Percentiles rank a stretch among this genome's conserved stretches.
Conservation (phyloP, 2,329 filamentous ascomycete genomes). For the Didymella lethalis region DNA sequence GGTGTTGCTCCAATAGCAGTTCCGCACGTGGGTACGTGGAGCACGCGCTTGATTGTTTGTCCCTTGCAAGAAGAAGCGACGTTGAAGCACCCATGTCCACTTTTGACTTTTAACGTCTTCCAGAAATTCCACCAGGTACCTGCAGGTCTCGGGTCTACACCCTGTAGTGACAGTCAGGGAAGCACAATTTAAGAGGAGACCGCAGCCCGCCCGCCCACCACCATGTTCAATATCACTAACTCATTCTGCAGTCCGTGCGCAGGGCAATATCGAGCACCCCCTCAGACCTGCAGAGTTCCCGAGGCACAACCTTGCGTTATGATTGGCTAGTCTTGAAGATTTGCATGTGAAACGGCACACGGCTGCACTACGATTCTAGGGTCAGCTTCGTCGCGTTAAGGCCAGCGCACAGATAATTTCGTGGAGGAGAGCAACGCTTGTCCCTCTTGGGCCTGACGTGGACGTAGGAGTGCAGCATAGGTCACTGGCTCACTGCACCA, state of each 20-base stretch:
- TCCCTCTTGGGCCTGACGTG: conserved; percentile 4
- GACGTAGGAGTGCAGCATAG: conserved; percentile 9
- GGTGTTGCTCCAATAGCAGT: conserved; percentile 9
- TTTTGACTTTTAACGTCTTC: not conserved
- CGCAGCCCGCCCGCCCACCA: conserved; percentile 6
- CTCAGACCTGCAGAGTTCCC: conserved; percentile 15
- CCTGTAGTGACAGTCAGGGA: conserved; percentile 8
- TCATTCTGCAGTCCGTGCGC: conserved; percentile 12
- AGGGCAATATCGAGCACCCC: conserved; percentile 12
- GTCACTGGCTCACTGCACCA: conserved; percentile 7
- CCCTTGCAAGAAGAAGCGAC: conserved; percentile 3
- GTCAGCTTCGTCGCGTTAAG: conserved; percentile 4
- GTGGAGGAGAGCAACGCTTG: not conserved
- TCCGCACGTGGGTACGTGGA: conserved; percentile 15
- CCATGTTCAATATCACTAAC: conserved; percentile 14
- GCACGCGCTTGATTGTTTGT: conserved; percentile 1
- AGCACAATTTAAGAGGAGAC: conserved; percentile 8
- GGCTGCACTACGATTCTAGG: conserved; percentile 4
- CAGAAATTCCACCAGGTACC: conserved; percentile 13
- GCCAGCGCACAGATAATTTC: conserved; percentile 6
- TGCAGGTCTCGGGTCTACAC: conserved; percentile 12
- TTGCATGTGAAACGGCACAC: conserved; percentile 19
- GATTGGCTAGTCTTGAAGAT: conserved; percentile 12
- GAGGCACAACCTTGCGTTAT: conserved; percentile 1
- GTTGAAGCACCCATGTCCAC: conserved; percentile 6